Base-by-base conservation (phyloP, 352 stramenopile genomes). In the Peronospora belbahrii region DNA sequence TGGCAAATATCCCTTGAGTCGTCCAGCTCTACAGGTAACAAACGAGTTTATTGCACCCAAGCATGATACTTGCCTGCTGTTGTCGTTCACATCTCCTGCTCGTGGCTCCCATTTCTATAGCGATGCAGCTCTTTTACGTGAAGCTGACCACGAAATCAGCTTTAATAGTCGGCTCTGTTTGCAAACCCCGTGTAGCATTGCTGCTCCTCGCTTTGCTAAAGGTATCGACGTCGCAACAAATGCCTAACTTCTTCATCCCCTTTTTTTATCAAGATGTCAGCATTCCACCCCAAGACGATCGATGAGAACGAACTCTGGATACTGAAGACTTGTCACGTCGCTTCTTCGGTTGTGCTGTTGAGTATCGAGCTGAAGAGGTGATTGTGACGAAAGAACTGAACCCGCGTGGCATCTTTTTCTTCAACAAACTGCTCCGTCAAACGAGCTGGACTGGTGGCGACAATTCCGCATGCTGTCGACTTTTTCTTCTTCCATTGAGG, bases 231-330 rank as follows among this genome's bases (percentile, higher is more conserved):
- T 86, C 74, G 23, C 23, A 27, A 40, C 64, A 83, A 51, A 84
- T 83, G 6, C 74, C 72, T 19, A 86, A 58, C 48, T 86, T 86
- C 53, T 84, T 81, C 74, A 86, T 84, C 17, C 70, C 69, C 20
- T 84, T 86, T 42, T 23, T 83, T 77, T 46, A 74, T 76, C 50
- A 85, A 49, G 6, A 81, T 78, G 20, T 83, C 74, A 0, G 52
- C 6, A 33, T 74, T 75, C n/a, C n/a, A 86, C 72, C 22, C 74
- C 74, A 24, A 84, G 67, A 27, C 68, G 67, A 41, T 77, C 65
- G 4, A 84, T 80, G 68, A 14, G 40, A 65, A 46, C 68, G 80
- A 42, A 83, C 37, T 6, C 61, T 49, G 27, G 68, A 41, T 8
- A 46, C 43, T 7, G 56, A 57, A 34, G 57, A 61, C 0, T 48